A percentile compares a stretch with the other conserved stretches of the same genome.
Conservation (phyloP, 75 land plant species). For the Gnetum montanum region DNA sequence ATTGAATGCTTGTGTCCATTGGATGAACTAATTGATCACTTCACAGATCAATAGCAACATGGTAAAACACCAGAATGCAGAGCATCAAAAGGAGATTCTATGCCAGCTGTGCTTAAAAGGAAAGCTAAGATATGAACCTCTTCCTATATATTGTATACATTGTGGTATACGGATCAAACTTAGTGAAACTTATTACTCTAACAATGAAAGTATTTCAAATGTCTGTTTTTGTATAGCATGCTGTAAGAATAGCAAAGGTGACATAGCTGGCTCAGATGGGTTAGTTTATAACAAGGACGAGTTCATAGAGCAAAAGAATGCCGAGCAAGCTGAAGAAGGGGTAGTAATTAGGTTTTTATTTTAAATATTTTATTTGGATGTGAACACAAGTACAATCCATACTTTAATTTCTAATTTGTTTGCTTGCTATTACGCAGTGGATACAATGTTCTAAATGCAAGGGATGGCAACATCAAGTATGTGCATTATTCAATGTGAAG, state of each 20-base stretch:
- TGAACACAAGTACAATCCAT: not conserved
- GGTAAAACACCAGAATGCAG: conserved; percentile 92
- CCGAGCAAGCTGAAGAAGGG: conserved; percentile 95
- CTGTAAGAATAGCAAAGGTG: conserved; percentile 84
- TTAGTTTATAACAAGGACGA: conserved; percentile 42
- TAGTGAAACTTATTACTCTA: conserved; percentile 76
- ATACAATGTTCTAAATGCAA: conserved; percentile 95
- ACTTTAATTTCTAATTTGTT: too few species aligned
- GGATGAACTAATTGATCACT: too few species aligned
- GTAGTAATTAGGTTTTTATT: conserved; percentile 24
- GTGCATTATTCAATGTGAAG: conserved; percentile 87
- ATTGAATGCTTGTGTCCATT: too few species aligned
- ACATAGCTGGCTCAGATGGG: conserved; percentile 66
- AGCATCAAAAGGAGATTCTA: conserved; percentile 77
- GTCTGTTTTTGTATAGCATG: conserved; percentile 90
- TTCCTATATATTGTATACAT: conserved; percentile 85
- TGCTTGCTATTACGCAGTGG: conserved; percentile 55
- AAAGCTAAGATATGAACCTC: conserved; percentile 93
- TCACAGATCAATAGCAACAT: conserved; percentile 94
- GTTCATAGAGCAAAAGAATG: conserved; percentile 87
- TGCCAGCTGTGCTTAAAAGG: conserved; percentile 95
- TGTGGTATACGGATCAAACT: conserved; percentile 95
- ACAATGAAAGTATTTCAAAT: conserved; percentile 68
- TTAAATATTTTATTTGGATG: not conserved
- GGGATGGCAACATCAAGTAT: conserved; percentile 92